These are phyloP conservation scores for Plasmodium reichenowi DNA, from an alignment of 169 alveolate genomes.

Conservation along the genomic window DNA sequence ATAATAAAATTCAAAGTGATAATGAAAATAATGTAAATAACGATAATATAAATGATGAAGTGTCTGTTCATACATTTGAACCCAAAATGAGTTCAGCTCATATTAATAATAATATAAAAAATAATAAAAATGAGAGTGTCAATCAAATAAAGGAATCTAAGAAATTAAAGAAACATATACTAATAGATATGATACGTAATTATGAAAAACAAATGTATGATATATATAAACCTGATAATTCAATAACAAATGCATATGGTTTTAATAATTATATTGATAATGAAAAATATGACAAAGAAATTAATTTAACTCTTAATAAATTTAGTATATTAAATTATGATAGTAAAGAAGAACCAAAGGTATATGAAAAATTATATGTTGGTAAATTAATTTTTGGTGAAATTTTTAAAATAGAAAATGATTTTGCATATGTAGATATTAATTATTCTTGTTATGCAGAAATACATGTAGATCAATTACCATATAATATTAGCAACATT, in stretches of 20 bases:
- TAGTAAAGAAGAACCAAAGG: slow-evolving; percentile 57
- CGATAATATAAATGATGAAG: background rate
- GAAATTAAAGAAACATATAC: slow-evolving; percentile 23
- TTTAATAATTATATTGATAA: slow-evolving; percentile 64
- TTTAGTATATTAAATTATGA: slow-evolving; percentile 72
- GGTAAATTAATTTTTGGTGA: slow-evolving; percentile 77
- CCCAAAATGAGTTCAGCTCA: background rate
- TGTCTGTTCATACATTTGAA: background rate
- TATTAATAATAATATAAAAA: background rate
- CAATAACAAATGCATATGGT: slow-evolving; percentile 55
- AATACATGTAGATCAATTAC: slow-evolving; percentile 73
- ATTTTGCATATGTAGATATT: slow-evolving; percentile 69
- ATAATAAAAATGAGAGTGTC: slow-evolving; percentile 1
- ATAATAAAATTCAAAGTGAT: background rate
- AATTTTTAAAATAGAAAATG: slow-evolving; percentile 65
- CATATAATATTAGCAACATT: slow-evolving; percentile 54
- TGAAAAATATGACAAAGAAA: slow-evolving; percentile 69
- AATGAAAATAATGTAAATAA: background rate
- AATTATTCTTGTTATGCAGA: slow-evolving; percentile 69
- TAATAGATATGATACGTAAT: slow-evolving; percentile 31
- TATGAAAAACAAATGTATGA: slow-evolving; percentile 69
- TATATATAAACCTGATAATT: slow-evolving; percentile 62
- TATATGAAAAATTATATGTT: slow-evolving; percentile 65
- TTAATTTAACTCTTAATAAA: slow-evolving; percentile 48
- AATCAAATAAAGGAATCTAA: slow-evolving; percentile 26